phyloP scores from a whole-genome alignment of 2,329 filamentous ascomycete species.

The Fusarium sp. region DNA sequence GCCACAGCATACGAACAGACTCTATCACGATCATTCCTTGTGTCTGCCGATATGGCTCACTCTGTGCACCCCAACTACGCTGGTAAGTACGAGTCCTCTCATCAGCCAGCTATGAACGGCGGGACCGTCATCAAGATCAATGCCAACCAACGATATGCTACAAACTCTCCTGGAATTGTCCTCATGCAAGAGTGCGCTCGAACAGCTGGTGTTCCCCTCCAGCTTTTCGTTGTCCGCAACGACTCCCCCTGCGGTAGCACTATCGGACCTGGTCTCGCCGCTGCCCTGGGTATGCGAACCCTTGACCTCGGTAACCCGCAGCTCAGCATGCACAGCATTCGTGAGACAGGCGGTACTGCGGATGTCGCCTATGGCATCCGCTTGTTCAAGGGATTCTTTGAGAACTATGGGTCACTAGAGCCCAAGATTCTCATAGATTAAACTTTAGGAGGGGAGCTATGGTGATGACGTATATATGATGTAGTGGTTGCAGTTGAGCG shows the following conservation, averaged over 20 bases:
- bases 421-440: slow-evolving; percentile 86
- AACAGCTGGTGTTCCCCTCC: slow-evolving; percentile 82
- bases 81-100: slow-evolving; percentile 89
- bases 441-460: slow-evolving; percentile 23
- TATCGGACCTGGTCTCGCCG: slow-evolving; percentile 96
- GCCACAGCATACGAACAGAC: slow-evolving; percentile 94
- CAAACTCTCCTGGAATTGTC: slow-evolving; percentile 95
- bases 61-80: slow-evolving; percentile 95
- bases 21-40: slow-evolving; percentile 88
- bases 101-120: slow-evolving; percentile 95
- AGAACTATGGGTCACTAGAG: slow-evolving; percentile 85
- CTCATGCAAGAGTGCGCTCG: slow-evolving; percentile 89
- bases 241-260: slow-evolving; percentile 95
- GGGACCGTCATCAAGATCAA: slow-evolving; percentile 98
- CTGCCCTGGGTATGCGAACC: slow-evolving; percentile 86
- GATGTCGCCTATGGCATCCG: slow-evolving; percentile 90
- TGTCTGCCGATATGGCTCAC: slow-evolving; percentile 98
- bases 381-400: slow-evolving; percentile 89
- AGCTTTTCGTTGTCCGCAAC: slow-evolving; percentile 96
- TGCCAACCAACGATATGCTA: slow-evolving; percentile 96
- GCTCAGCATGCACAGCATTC: slow-evolving; percentile 96
- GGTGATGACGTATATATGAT: slow-evolving; percentile 5
- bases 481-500: slow-evolving; percentile 30
- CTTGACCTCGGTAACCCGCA: slow-evolving; percentile 95
- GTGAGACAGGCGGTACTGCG: slow-evolving; percentile 89